Percentiles rank a stretch among this genome's conserved stretches.
phyloP scores from a whole-genome alignment of 441 rosid genomes.

The Aquilaria agallochum region DNA sequence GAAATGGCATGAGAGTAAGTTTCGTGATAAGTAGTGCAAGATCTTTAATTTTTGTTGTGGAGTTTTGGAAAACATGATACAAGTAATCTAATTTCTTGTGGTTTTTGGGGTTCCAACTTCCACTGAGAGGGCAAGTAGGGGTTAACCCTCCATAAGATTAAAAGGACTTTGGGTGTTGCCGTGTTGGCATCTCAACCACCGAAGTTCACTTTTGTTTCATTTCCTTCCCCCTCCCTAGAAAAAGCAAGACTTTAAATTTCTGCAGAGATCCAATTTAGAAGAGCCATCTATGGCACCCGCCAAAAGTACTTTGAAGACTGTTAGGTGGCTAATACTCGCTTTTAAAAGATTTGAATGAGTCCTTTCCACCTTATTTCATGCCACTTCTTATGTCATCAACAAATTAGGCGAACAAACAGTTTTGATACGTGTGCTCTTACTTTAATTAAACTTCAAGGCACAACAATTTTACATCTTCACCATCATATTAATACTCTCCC shows the following conservation, averaged over 20 bases:
- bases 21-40: not conserved
- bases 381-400: not conserved
- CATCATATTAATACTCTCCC: too few species aligned
- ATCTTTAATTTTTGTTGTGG: not conserved
- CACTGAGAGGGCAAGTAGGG: not conserved
- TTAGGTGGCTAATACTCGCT: slow-evolving; percentile 7
- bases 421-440: too few species aligned
- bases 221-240: not conserved
- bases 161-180: slow-evolving; percentile 25
- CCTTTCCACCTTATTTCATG: slow-evolving; percentile 4
- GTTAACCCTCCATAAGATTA: slow-evolving; percentile 10
- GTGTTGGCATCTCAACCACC: slow-evolving; percentile 15
- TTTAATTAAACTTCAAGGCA: slow-evolving; percentile 9
- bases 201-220: slow-evolving; percentile 7
- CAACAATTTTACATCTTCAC: not conserved
- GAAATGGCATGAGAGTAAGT: not conserved
- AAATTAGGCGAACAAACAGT: too few species aligned
- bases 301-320: not conserved
- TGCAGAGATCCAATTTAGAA: slow-evolving; percentile 1
- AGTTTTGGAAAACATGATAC: slow-evolving; percentile 1
- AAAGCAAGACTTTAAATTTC: not conserved
- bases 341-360: not conserved
- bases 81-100: not conserved
- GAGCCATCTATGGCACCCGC: not conserved
- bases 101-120: not conserved